Base-by-base conservation (phyloP, 2,329 filamentous ascomycete genomes). In the Neonectria neomacrospora region DNA sequence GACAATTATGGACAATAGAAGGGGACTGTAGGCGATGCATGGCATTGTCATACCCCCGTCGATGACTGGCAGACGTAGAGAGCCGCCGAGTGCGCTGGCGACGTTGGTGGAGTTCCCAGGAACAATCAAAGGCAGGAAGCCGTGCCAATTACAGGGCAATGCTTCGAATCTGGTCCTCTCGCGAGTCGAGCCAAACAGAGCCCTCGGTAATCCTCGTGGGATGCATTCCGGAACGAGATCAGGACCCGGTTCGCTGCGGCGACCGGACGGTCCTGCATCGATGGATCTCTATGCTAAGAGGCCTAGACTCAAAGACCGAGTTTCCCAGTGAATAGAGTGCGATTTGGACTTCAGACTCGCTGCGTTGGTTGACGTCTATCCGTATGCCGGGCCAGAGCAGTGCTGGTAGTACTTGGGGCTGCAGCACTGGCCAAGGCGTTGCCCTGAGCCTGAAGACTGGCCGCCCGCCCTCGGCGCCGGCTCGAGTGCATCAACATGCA, bases 401-500 rank as follows among this genome's bases (percentile, higher is more conserved):
- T 58, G 63, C 50, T 61, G 64, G 57, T 57, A 68, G 58, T 65
- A 63, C 64, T 56, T 41, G 48, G 50, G 50, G 54, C 61, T 61
- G 44, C 47, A 44, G 54, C 42, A 47, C 54, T 52, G 42, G 22
- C 56, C 44, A 63, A 65, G 64, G 67, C 64, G 65, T 63, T 65
- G 58, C 57, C 55, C 68, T 69, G 65, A 72, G 68, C 65, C 67
- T 69, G 62, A 63, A 44, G 42, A 61, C 50, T 54, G 58, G 57
- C 55, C 60, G 64, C 65, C 65, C 58, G 65, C 47, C 58, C 58
- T 48, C 63, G 56, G 48, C 50, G 57, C 62, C 62, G 61, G 66
- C 58, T 61, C 67, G 63, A 68, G 65, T 79, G 80, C 79, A 80
- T 78, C 73, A 78, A 72, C 72, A 80, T 85, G 82, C 82, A 83